Base-by-base conservation (phyloP, 2,329 filamentous ascomycete genomes). In the Botrytis paeoniae region DNA sequence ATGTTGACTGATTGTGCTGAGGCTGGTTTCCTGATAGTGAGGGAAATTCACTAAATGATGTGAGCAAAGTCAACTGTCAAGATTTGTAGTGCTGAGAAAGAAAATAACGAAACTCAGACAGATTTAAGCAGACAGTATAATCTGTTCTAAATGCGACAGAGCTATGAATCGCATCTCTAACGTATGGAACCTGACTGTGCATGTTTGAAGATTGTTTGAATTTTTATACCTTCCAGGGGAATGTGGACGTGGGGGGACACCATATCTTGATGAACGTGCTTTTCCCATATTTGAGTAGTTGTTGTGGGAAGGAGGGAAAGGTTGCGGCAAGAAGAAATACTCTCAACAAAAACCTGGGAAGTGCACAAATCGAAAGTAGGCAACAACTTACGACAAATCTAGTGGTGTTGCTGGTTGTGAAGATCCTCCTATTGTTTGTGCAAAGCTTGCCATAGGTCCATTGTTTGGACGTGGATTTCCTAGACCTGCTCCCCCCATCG, bases 391-490 rank as follows among this genome's bases (percentile, higher is more conserved):
- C 89, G 89, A 89, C 73, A 88, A 83, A 80, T 92, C 89, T 74
- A 91, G 82, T 60, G 89, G 86, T 75, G 89, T 89, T 77, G 87
- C 84, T 77, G 88, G 86, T 81, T 90, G 89, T 73, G 89, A 90
- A 75, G 88, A 88, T 78, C 86, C 79, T 69, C 74, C 86, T 78
- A 91, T 83, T 79, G 88, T 91, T 80, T 91, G 89, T 66, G 89
- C 89, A 82, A 91, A 91, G 81, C 89, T 91, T 83, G 81, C 87
- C 89, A 78, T 88, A 85, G 75, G 86, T 85, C 78, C 89, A 82
- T 83, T 89, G 86, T 79, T 87, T 84, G 71, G 84, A 81, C 75
- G 85, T 68, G 85, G 83, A 76, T 85, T 88, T 78, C 85, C 87
- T 73, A 89, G 83, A 61, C 84, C 84, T 78, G 85, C 85, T 78